Base-by-base conservation (phyloP, 176 grass and related monocot species). In the Avena eriantha region DNA sequence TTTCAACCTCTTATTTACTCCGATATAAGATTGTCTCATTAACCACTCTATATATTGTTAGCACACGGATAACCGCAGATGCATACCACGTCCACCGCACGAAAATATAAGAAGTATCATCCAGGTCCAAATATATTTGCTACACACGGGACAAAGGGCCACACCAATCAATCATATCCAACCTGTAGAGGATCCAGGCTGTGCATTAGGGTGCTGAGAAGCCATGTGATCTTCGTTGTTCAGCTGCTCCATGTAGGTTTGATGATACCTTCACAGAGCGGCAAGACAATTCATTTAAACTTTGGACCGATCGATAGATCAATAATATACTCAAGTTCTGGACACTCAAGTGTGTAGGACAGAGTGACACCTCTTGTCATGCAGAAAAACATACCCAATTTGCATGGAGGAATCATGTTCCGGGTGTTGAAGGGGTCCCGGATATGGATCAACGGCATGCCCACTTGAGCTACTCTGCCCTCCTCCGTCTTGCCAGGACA, bases 381-480 rank as follows among this genome's bases (percentile, higher is more conserved):
- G 54, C 76, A 65, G 41, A 67, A 77, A 51, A 74, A 83, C 59
- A 18, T 55, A 55, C 53, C 53, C 53, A 1, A 89, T 89, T 71
- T 89, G 80, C 70, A 82, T 76, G 29, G 76, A 58, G 49, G 80
- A 55, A 72, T 89, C 75, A 80, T 79, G 53, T 21, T 84, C 86
- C 3, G 50, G 74, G 16, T 66, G 77, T 57, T 85, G 82, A 64
- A 92, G 69, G 51, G 82, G 41, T 73, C 46, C 86, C 64, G 80
- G 69, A 63, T 82, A 76, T n/a, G 85, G 88, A 50, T 91, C 79
- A 22, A 64, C 60, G 45, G 21, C 58, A 86, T 77, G 87, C n/a
- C 58, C 72, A 73, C 39, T 80, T 10, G 84, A 59, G 50, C 53
- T 55, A 55, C 53, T 55, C 53, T 55, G 53, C 53, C 16, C 53